phyloP scores from a whole-genome alignment of 2,329 filamentous ascomycete genomes.

The Xylaria sp. region DNA sequence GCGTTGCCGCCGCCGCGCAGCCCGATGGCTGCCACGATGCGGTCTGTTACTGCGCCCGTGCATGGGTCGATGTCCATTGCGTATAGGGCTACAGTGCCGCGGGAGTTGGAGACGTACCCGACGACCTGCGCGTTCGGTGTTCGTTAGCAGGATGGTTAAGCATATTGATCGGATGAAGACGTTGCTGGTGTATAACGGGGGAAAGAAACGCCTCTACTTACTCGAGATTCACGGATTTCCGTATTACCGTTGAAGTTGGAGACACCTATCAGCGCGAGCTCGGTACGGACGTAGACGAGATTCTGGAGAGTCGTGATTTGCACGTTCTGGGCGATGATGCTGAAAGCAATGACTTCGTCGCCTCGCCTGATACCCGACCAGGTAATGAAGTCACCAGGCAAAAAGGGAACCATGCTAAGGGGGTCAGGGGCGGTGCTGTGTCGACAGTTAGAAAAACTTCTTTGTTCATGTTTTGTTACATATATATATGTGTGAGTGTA shows the following conservation, averaged over 20 bases:
- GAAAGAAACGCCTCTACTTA: slow-evolving; percentile 37
- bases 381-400: slow-evolving; percentile 53
- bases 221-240: slow-evolving; percentile 52
- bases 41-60: slow-evolving; percentile 51
- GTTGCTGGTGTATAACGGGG: not conserved
- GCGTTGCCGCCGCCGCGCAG: slow-evolving; percentile 49
- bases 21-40: slow-evolving; percentile 50
- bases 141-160: slow-evolving; percentile 2
- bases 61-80: slow-evolving; percentile 54
- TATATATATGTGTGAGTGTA: no score
- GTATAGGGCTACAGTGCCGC: slow-evolving; percentile 49
- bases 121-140: slow-evolving; percentile 43
- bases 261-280: slow-evolving; percentile 51
- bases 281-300: slow-evolving; percentile 52
- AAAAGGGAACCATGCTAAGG: slow-evolving; percentile 52
- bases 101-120: slow-evolving; percentile 51
- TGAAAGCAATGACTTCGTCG: slow-evolving; percentile 51
- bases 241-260: slow-evolving; percentile 51
- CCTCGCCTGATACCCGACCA: slow-evolving; percentile 50
- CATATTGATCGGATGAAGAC: not conserved
- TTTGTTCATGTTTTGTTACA: not conserved
- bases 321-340: slow-evolving; percentile 53
- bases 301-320: slow-evolving; percentile 51
- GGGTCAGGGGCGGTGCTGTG: slow-evolving; percentile 51
- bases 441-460: not conserved